These are phyloP conservation scores for Arthrobotrys sinensis DNA, from an alignment of 2,329 filamentous ascomycete genomes.

Conservation along the genomic window DNA sequence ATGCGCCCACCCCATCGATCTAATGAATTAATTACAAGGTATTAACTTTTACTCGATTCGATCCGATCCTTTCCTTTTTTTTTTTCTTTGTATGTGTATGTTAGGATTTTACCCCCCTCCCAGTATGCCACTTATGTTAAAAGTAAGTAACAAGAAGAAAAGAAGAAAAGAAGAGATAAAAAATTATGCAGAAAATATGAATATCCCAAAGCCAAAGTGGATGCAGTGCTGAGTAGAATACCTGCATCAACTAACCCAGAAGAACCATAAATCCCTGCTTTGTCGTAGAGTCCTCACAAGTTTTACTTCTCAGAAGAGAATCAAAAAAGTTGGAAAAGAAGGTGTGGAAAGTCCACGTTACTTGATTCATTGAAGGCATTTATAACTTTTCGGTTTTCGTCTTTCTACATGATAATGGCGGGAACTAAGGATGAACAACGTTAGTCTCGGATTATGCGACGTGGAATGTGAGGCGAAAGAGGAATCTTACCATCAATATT, in stretches of 20 bases:
- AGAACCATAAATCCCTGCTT: constrained; percentile 2
- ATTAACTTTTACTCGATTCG: constrained; percentile 12
- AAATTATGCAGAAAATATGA: constrained; percentile 13
- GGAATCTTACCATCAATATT: constrained; percentile 83
- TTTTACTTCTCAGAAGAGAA: neutral
- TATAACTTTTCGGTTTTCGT: neutral
- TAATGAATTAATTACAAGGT: constrained; percentile 24
- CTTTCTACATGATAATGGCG: constrained; percentile 69
- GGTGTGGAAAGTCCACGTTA: neutral
- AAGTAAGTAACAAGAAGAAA: constrained; percentile 4
- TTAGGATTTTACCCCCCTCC: neutral
- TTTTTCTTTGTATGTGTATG: constrained; percentile 3
- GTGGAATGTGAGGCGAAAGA: neutral
- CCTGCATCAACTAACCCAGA: constrained; percentile 10
- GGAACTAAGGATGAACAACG: constrained; percentile 65
- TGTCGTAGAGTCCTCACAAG: constrained; percentile 3
- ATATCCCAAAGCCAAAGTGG: neutral
- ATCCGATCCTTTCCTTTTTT: constrained; percentile 27
- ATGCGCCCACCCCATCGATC: constrained; percentile 12
- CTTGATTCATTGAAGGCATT: neutral
- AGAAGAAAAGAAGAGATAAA: constrained; percentile 1
- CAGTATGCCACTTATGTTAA: constrained; percentile 1
- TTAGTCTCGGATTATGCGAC: constrained; percentile 7
- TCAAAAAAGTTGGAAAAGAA: neutral
- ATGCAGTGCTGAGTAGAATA: neutral